phyloP scores from a whole-genome alignment of 2,329 filamentous ascomycete species.

The Sporothrix brasiliensis region DNA sequence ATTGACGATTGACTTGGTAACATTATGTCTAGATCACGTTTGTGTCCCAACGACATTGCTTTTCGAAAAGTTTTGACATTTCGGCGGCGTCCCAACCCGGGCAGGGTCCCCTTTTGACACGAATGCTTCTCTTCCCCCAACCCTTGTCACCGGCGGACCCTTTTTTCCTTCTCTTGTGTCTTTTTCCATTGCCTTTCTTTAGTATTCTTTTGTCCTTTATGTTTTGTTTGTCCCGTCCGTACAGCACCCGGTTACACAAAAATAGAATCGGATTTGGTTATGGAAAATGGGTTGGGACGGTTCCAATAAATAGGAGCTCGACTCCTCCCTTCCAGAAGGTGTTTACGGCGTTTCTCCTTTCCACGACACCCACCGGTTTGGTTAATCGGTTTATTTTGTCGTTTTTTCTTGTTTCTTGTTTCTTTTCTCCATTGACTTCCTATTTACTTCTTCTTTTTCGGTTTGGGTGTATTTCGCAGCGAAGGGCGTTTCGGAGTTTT shows the following conservation, averaged over 20 bases:
- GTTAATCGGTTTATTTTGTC: not conserved
- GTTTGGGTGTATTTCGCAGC: conserved; percentile 19
- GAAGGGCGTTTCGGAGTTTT: conserved; percentile 29
- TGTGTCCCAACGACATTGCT: too few species aligned
- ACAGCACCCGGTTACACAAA: conserved; percentile 13
- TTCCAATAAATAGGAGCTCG: not conserved
- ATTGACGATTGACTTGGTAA: not conserved
- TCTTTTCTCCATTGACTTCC: not conserved
- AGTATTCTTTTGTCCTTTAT: not conserved
- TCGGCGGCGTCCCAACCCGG: not conserved
- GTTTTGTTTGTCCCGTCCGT: conserved; percentile 8
- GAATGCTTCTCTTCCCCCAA: not conserved
- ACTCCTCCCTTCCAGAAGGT: conserved; percentile 9
- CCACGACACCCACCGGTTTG: not conserved
- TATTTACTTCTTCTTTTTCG: not conserved
- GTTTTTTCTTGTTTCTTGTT: not conserved
- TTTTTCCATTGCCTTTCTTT: not conserved
- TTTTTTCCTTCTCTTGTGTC: not conserved
- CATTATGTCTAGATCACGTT: not conserved
- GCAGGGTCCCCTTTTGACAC: not conserved
- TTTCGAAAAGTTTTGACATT: too few species aligned
- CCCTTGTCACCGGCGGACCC: not conserved
- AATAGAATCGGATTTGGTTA: conserved; percentile 16
- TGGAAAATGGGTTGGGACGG: not conserved
- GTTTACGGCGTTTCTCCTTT: conserved; percentile 20